Conservation (phyloP, 78 protist species). For the Dictyostelium intermedium region DNA sequence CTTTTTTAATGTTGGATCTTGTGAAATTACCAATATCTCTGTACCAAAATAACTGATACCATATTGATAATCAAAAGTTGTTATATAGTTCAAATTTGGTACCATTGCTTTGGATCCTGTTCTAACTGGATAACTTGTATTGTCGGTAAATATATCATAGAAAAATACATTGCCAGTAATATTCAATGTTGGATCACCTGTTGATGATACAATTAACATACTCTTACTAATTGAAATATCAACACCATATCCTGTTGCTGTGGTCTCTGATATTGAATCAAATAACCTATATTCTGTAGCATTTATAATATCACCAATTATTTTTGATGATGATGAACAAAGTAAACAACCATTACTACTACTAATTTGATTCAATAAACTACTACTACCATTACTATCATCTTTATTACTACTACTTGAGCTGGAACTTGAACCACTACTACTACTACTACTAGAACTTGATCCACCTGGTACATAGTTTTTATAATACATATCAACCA, state of each 20-base stretch:
- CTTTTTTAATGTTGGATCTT: background rate
- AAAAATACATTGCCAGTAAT: background rate
- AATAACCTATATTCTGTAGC: background rate
- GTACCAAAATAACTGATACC: background rate
- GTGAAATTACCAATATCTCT: slow-evolving; percentile 22
- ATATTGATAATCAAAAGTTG: slow-evolving; percentile 43
- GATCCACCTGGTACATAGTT: background rate
- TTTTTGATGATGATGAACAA: background rate
- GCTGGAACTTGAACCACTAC: background rate
- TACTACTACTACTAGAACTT: background rate
- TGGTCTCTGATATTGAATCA: background rate
- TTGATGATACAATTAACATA: slow-evolving; percentile 30
- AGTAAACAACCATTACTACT: background rate
- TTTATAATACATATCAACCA: slow-evolving; percentile 24
- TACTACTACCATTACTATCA: background rate
- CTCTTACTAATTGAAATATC: background rate
- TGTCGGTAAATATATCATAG: slow-evolving; percentile 4
- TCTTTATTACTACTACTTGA: background rate
- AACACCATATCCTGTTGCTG: slow-evolving; percentile 14
- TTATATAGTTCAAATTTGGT: slow-evolving; percentile 52
- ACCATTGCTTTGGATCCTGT: slow-evolving; percentile 9
- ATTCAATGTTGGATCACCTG: slow-evolving; percentile 28
- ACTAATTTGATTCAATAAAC: background rate
- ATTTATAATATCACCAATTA: background rate
- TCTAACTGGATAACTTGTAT: background rate